These are phyloP conservation scores for Pseudocercospora eumusae DNA, from an alignment of 2,329 filamentous ascomycete species.

Conservation along the genomic window DNA sequence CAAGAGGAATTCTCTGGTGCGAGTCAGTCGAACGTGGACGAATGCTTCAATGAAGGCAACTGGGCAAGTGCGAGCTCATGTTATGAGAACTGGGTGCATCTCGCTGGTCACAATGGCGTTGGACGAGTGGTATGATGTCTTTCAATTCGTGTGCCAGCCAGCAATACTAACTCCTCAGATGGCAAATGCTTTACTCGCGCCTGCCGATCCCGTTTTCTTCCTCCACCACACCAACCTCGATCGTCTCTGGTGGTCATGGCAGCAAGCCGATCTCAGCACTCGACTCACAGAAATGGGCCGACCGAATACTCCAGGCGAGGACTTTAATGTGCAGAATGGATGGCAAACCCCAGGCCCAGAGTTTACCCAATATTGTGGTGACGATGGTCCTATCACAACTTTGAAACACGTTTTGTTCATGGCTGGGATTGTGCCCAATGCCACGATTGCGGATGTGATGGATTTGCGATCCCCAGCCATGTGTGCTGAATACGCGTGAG, in stretches of 20 bases:
- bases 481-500: slow-evolving; percentile 26
- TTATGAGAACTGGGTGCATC: slow-evolving; percentile 27
- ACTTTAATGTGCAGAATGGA: slow-evolving; percentile 23
- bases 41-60: slow-evolving; percentile 19
- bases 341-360: slow-evolving; percentile 28
- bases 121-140: slow-evolving; percentile 19
- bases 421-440: slow-evolving; percentile 27
- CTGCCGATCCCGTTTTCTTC: slow-evolving; percentile 30
- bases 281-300: slow-evolving; percentile 24
- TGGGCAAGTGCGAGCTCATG: slow-evolving; percentile 26
- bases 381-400: slow-evolving; percentile 24
- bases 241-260: slow-evolving; percentile 28
- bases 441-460: slow-evolving; percentile 27
- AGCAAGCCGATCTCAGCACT: slow-evolving; percentile 14
- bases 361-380: slow-evolving; percentile 26
- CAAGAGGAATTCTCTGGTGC: slow-evolving; percentile 19
- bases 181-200: slow-evolving; percentile 28
- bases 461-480: slow-evolving; percentile 19
- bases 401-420: slow-evolving; percentile 29
- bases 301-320: slow-evolving; percentile 24
- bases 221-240: slow-evolving; percentile 31
- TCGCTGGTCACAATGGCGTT: slow-evolving; percentile 26
- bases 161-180: slow-evolving; percentile 17
- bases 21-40: slow-evolving; percentile 20
- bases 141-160: neutral